Evolutionary conservation across 2,329 filamentous ascomycete genomes (phyloP), one percentile per base, ranked within the genome.

Genomic region (Basipetospora sp.): DNA sequence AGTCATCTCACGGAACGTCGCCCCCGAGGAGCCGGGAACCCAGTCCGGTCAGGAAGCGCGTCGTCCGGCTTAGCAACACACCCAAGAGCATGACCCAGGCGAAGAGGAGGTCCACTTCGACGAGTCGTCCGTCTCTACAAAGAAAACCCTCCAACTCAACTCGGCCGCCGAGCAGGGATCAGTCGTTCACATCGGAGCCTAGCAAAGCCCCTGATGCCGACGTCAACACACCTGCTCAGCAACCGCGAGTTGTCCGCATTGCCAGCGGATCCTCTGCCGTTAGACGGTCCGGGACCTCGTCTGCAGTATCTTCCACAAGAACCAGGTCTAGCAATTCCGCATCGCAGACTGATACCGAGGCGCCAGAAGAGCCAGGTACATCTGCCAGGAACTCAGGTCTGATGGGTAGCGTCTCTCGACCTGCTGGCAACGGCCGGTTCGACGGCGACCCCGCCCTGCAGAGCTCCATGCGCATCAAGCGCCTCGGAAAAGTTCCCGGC

Each of bases 401-500:
- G 43, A 60, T 67, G 33, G 66, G 66, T 27, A 75, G 69, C 47
- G 63, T 66, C 38, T 69, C 69, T 34, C 63, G 68, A 49, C 63
- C 69, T 2, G 58, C 63, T 31, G 62, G 62, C 26, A 62, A 65
- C 35, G 63, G 57, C 13, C 63, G 67, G 26, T 64, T 67, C 35
- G 74, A 74, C 3, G 79, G 86, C 17, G 76, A 80, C 25, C 58
- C 62, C 25, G 77, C 72, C 11, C 60, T 74, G 2, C 80, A 83
- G 42, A 77, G 78, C 47, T 85, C 83, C 1, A 73, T 86, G 65
- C 72, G 84, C 4, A 65, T 87, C 41, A 88, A 87, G 58, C 68
- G 82, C 43, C 72, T 84, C 11, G 79, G 78, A 13, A 82, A 83
- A 55, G 65, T 80, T 6, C 73, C 79, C 3, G 84, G 83, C 1